Base-by-base conservation (phyloP, 768 basidiomycete genomes). In the Cantharellus anzutake region DNA sequence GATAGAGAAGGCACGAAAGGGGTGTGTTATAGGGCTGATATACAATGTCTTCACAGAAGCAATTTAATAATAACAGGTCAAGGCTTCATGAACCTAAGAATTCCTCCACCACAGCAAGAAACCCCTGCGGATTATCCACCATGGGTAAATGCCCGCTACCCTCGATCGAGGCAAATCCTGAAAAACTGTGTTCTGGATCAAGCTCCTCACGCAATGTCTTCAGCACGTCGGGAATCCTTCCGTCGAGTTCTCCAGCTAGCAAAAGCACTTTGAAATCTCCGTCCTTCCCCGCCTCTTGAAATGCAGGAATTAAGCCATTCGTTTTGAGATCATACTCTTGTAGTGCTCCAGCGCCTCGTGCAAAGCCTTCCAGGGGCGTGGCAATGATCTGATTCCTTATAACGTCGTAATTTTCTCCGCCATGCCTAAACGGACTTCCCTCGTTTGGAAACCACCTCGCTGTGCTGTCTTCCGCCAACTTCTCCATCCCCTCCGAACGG, bases 181-280 rank as follows among this genome's bases (percentile, higher is more conserved):
- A 62, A 2, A 66, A 61, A 16, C 62, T 64, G 51, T 66, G 64
- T 2, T 65, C 64, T 42, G 59, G 58, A 52, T 51, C 62, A 20
- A 70, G 61, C 48, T 63, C 60, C 14, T 67, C 64, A 37, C 57
- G 61, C 29, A 68, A 37, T 7, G 52, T 37, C 52, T 55, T 55
- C 14, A 55, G 52, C 11, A 11, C 57, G 51, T 52, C 64, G 2
- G 69, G 70, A 2, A 71, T 57, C 7, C 64, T 65, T 2, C 70
- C 70, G 58, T 71, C 70, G 38, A 63, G 62, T 62, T 69, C 67
- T 7, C 70, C 70, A 3, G 69, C 70, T 2, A 70, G 51, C 14
- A 71, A 62, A 42, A 71, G 58, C 34, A 65, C 66, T 51, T 65
- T 11, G 14, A 55, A 14, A 11, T 29, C 44, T 11, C 29, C 44